Evolutionary conservation across 129 eudicot genomes (phyloP), one percentile per base, ranked within the genome.

Genomic region (Flaveria linearis): DNA sequence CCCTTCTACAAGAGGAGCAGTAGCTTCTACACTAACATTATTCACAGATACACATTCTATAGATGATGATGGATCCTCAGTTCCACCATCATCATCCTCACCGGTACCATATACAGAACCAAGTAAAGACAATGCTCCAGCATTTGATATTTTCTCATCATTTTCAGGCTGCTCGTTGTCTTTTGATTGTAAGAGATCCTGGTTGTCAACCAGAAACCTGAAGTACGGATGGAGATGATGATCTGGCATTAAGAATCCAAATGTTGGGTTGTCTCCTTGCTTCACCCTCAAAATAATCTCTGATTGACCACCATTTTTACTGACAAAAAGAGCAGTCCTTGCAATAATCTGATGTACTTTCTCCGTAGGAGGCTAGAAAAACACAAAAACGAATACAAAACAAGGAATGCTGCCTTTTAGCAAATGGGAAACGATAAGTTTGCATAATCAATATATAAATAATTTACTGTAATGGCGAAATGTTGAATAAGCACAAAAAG

Each of bases 201-300:
- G 87, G 78, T 95, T 86, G 61, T 91, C 91, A 67, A 95, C 89
- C 73, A 95, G 92, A 82, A 74, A 95, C 84, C 97, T 87, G 81
- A 87, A 95, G 93, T 95, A 95, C 5, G 96, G 82, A 84, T 95
- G 99, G 45, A 95, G 92, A 53, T 89, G 82, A 77, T 95, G 96
- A 77, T 82, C 92, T 16, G 97, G 99, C 95, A 95, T 89, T 80
- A 95, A 85, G 86, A 95, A 95, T 18, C 99, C 99, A 89, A 95
- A 95, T 9, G 97, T 88, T 4, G 99, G 99, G 55, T 95, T 95
- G 78, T 95, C 91, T 78, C 99, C 99, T 84, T 95, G 99, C 78
- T 91, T 95, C 78, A 95, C 99, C 84, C 99, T 83, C 78, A 95
- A 53, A 82, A 95, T 74, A 49, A 95, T 95, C 82, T 95, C 99